A percentile compares a stretch with the other conserved stretches of the same genome.
Conservation (phyloP, 179 eudicot species). For the Drosera spatulata region DNA sequence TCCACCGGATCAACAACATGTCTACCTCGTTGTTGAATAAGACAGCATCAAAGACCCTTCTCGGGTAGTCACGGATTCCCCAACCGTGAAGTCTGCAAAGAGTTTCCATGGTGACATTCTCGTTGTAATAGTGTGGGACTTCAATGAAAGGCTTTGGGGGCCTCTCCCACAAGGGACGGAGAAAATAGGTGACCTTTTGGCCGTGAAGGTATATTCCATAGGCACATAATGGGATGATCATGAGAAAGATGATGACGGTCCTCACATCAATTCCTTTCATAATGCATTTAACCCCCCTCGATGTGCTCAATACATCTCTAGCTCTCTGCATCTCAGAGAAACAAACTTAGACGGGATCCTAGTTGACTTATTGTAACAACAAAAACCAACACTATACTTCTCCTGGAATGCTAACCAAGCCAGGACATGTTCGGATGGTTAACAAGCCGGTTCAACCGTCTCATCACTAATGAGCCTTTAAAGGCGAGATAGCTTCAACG, state of each 20-base stretch:
- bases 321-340: slow-evolving; percentile 4
- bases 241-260: slow-evolving; percentile 4
- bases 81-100: slow-evolving; percentile 6
- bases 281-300: slow-evolving; percentile 5
- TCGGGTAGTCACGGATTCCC: slow-evolving; percentile 8
- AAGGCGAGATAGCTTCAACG: no score
- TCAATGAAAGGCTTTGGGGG: slow-evolving; percentile 11
- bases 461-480: no score
- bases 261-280: slow-evolving; percentile 5
- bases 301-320: slow-evolving; percentile 5
- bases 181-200: slow-evolving; percentile 11
- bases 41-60: slow-evolving; percentile 1
- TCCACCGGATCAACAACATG: no score
- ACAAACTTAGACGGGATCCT: neutral
- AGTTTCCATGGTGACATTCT: slow-evolving; percentile 7
- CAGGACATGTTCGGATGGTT: no score
- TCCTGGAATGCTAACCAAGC: no score
- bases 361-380: no score
- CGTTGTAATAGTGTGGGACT: slow-evolving; percentile 8
- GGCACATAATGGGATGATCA: slow-evolving; percentile 3
- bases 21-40: no score
- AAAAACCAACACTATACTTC: neutral
- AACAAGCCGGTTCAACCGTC: no score
- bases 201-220: slow-evolving; percentile 6
- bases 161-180: slow-evolving; percentile 9